Conservation (phyloP, 805 yeast species). For the Candida mattraensis region DNA sequence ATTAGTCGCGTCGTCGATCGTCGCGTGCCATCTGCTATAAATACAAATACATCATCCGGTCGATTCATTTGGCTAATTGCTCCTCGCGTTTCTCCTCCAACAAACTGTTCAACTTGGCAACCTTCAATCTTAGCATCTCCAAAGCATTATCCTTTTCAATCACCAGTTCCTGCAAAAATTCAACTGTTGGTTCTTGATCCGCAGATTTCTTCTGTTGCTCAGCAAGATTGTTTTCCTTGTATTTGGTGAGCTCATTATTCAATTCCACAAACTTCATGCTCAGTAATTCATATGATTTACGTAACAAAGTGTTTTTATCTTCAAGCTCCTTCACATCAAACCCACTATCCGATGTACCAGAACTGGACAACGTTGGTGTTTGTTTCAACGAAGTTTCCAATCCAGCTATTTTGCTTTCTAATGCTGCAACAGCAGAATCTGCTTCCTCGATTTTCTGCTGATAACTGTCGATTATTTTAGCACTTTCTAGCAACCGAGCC, state of each 20-base stretch:
- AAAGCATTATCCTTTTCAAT: conserved; percentile 12
- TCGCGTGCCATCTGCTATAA: too few relatives aligned
- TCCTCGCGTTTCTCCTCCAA: conserved; percentile 1
- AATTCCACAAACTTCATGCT: conserved; percentile 12
- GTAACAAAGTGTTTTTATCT: conserved; percentile 6
- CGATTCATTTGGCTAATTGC: conserved; percentile 2
- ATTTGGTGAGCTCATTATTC: conserved; percentile 9
- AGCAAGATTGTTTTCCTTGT: conserved; percentile 6
- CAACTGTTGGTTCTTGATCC: neutral
- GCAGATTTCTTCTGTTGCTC: conserved; percentile 2
- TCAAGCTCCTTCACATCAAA: neutral
- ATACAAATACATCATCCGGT: conserved; percentile 1
- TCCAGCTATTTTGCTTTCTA: neutral
- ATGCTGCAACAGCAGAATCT: neutral
- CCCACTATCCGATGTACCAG: neutral
- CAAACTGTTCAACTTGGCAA: neutral
- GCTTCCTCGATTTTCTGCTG: conserved; percentile 7
- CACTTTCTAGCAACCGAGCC: conserved; percentile 4
- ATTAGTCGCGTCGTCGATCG: too few relatives aligned
- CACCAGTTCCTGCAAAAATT: conserved; percentile 9
- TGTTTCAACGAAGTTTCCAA: conserved; percentile 1
- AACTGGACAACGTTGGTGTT: neutral
- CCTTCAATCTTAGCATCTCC: conserved; percentile 3
- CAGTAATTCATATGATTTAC: conserved; percentile 14
- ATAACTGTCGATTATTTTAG: conserved; percentile 8